Evolutionary conservation across 2,329 filamentous ascomycete species (phyloP), one percentile per base, ranked within the genome.

Genomic region (Fusarium protoensiforme): DNA sequence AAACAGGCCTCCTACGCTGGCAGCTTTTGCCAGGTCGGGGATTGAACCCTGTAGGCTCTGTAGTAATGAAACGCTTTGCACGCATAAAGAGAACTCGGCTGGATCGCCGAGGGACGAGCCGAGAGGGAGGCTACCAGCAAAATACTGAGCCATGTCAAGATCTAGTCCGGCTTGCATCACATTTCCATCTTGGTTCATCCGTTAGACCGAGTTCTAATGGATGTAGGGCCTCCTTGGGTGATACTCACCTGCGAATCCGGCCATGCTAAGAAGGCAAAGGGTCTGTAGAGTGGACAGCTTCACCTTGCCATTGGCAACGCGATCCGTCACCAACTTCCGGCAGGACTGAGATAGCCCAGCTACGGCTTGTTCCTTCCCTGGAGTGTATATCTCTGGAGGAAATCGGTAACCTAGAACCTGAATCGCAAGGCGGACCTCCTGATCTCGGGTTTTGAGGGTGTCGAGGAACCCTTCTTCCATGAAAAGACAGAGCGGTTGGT

Each of bases 371-470:
- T n/a, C n/a, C n/a, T n/a, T n/a, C n/a, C n/a, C n/a, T n/a, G n/a
- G n/a, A n/a, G n/a, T n/a, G n/a, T n/a, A n/a, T n/a, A n/a, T n/a
- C n/a, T n/a, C n/a, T n/a, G n/a, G n/a, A n/a, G n/a, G 82, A 64
- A 87, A 88, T 5, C 87, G 81, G 4, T 83, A 77, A 2, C 81
- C 80, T 41, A 88, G 69, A 4, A 85, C 83, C 33, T 87, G 73
- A 66, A 81, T 60, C 0, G 81, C 74, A 16, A 83, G 78, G 0
- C 82, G 58, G 3, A 84, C 62, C 62, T 83, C 82, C 1, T 13
- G 4, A 13, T 46, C 41, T 5, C 41, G 41, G 11, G 9, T 10
- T 24, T 5, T 22, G n/a, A 46, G 20, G 14, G 41, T 22, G 10
- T 46, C 41, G 13, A 46, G 41, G 20, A 46, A 46, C n/a, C 41